These are phyloP conservation scores for Corniculantispora saksenae DNA, from an alignment of 2,329 filamentous ascomycete species.

Conservation along the genomic window DNA sequence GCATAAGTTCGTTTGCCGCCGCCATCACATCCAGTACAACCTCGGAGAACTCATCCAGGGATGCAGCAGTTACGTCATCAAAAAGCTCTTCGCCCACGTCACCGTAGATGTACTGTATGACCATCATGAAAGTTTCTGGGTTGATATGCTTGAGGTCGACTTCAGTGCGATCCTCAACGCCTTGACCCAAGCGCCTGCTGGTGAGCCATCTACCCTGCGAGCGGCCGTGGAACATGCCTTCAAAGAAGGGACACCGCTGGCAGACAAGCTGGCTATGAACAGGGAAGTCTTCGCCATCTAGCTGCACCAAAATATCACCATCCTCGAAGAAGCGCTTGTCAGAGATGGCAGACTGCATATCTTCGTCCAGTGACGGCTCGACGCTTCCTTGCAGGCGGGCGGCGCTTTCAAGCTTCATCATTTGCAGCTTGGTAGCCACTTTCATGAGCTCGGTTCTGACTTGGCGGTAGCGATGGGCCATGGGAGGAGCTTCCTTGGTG, in stretches of 20 bases:
- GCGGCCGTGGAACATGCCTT: conserved; percentile 85
- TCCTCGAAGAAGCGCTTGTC: conserved; percentile 74
- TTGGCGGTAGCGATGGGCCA: conserved; percentile 75
- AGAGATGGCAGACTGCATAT: conserved; percentile 69
- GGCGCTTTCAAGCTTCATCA: conserved; percentile 73
- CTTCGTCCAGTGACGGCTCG: conserved; percentile 62
- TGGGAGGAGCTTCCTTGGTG: conserved; percentile 62
- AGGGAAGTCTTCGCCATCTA: conserved; percentile 70
- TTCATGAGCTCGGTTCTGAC: conserved; percentile 87
- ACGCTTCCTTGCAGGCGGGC: conserved; percentile 73
- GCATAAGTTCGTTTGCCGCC: conserved; percentile 91
- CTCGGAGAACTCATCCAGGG: conserved; percentile 83
- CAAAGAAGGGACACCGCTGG: conserved; percentile 87
- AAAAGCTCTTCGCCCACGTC: conserved; percentile 82
- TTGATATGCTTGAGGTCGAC: conserved; percentile 85
- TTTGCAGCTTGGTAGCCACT: conserved; percentile 68
- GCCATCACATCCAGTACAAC: conserved; percentile 88
- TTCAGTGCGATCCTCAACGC: conserved; percentile 49
- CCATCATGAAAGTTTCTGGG: conserved; percentile 71
- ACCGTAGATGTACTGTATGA: conserved; percentile 79
- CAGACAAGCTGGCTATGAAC: conserved; percentile 81
- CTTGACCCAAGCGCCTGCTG: conserved; percentile 56
- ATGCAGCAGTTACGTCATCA: conserved; percentile 68
- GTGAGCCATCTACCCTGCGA: conserved; percentile 83
- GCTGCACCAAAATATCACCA: conserved; percentile 76